Base-by-base conservation (phyloP, 1,139 yeast species). In the Diutina sp. region DNA sequence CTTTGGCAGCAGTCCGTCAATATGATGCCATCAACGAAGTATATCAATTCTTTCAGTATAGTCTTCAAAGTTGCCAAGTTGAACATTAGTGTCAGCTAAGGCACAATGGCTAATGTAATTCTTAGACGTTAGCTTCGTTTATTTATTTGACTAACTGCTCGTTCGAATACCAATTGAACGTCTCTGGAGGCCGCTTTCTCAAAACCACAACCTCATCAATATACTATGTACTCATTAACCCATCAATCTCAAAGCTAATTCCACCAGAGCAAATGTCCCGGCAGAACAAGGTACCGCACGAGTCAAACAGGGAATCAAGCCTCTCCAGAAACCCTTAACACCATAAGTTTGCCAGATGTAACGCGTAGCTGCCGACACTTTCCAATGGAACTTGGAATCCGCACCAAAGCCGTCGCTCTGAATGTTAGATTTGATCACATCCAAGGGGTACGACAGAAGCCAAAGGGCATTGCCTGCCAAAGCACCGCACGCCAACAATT, bases 261-360 rank as follows among this genome's bases (percentile, higher is more conserved):
- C 91, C 1, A 85, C 91, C 51, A 85, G 80, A n/a, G 89, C 88
- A 73, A 85, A 85, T 0, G 91, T 85, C 9, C 87, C 87, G 0
- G 90, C 89, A 59, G 87, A 81, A 59, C 89, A 85, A 1, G 91
- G 91, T 32, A 83, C 74, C 0, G 91, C 91, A 60, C 93, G 72
- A 32, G 84, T 63, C 58, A 86, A 72, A 47, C 90, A 84, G 0
- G 91, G 93, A 2, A 78, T 79, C 51, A 86, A 73, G 1, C 93
- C 91, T 61, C 81, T 74, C 89, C 90, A 85, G 65, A 85, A 83
- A 0, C 90, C 90, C 6, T 71, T 61, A 16, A 74, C 59, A 0
- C 91, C 90, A 46, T 73, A 74, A 1, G 68, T 63, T 3, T 61
- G 63, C 66, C 72, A 72, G 0, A 86, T 82, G 59, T 75, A 70